These are phyloP conservation scores for Chalciporus pseudorubinellus DNA, from an alignment of 768 basidiomycete genomes.

Conservation along the genomic window DNA sequence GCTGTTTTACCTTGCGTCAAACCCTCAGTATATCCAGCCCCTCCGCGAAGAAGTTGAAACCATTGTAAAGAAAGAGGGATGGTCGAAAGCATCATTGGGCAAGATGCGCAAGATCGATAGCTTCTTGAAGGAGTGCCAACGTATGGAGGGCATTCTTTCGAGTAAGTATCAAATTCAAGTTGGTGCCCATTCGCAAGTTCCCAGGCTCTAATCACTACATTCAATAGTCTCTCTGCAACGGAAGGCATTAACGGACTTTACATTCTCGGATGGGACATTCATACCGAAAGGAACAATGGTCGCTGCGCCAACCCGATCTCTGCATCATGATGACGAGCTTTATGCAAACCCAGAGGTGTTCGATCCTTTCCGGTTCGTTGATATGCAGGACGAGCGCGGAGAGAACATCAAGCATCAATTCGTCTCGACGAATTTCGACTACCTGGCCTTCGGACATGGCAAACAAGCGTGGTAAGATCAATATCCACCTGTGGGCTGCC, in stretches of 20 bases:
- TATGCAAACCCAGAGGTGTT: constrained; percentile 34
- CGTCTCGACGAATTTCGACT: constrained; percentile 31
- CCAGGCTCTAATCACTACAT: not conserved
- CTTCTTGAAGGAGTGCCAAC: constrained; percentile 21
- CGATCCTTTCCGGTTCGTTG: constrained; percentile 38
- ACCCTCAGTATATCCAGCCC: constrained; percentile 13
- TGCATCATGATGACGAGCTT: constrained; percentile 19
- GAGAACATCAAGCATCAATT: constrained; percentile 34
- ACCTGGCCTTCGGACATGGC: constrained; percentile 37
- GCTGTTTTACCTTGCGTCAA: constrained; percentile 7
- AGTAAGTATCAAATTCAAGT: constrained; percentile 26
- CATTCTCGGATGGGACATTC: constrained; percentile 38
- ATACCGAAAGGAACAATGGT: constrained; percentile 34
- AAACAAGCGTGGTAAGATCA: constrained; percentile 14
- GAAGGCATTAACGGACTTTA: constrained; percentile 13
- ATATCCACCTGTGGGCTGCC: too few relatives aligned
- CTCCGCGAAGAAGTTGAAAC: constrained; percentile 18
- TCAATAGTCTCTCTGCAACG: constrained; percentile 7
- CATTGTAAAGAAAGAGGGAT: constrained; percentile 13
- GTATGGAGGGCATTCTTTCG: constrained; percentile 28
- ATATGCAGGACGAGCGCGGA: constrained; percentile 29
- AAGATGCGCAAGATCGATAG: constrained; percentile 22
- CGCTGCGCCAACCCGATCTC: constrained; percentile 18
- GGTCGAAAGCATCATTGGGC: constrained; percentile 15
- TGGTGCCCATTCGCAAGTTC: not conserved